phyloP scores from a whole-genome alignment of 306 rosid genomes.

The Dryas drummondii region DNA sequence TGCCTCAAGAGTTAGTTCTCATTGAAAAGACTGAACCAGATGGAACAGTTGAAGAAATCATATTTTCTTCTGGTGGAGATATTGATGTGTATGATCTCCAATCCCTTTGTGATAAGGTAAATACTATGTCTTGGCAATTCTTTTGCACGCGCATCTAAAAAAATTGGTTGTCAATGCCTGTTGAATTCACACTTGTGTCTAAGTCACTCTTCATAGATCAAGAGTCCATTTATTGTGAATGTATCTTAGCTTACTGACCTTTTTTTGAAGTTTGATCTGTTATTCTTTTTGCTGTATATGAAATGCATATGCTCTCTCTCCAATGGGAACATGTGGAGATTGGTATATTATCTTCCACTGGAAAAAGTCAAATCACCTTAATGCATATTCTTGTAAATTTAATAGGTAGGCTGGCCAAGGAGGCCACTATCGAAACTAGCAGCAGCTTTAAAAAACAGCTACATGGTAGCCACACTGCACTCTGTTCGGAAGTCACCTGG shows the following conservation, averaged over 20 bases:
- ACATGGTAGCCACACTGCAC: slow-evolving; percentile 83
- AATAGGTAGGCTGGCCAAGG: slow-evolving; percentile 96
- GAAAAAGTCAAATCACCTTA: slow-evolving; percentile 8
- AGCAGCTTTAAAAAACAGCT: slow-evolving; percentile 89
- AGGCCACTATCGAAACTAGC: slow-evolving; percentile 81
- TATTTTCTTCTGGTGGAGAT: slow-evolving; percentile 88
- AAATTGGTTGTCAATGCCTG: neutral
- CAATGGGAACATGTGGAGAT: neutral
- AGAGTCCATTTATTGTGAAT: neutral
- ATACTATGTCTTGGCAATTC: neutral
- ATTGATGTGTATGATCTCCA: slow-evolving; percentile 91
- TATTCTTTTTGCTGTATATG: neutral
- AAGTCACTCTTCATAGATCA: neutral
- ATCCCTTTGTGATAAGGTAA: slow-evolving; percentile 86
- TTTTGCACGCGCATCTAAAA: neutral
- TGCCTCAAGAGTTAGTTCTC: slow-evolving; percentile 84
- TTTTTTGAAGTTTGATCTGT: neutral
- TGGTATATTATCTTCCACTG: neutral
- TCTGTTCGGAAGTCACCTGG: slow-evolving; percentile 67
- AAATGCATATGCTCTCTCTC: neutral
- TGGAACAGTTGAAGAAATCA: slow-evolving; percentile 79
- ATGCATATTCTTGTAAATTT: slow-evolving; percentile 17
- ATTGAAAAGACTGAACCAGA: slow-evolving; percentile 72
- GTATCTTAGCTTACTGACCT: slow-evolving; percentile 4
- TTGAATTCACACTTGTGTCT: neutral